Evolutionary conservation across 23 red algal species (phyloP).

Genomic region (Gracilaria gracilis): DNA sequence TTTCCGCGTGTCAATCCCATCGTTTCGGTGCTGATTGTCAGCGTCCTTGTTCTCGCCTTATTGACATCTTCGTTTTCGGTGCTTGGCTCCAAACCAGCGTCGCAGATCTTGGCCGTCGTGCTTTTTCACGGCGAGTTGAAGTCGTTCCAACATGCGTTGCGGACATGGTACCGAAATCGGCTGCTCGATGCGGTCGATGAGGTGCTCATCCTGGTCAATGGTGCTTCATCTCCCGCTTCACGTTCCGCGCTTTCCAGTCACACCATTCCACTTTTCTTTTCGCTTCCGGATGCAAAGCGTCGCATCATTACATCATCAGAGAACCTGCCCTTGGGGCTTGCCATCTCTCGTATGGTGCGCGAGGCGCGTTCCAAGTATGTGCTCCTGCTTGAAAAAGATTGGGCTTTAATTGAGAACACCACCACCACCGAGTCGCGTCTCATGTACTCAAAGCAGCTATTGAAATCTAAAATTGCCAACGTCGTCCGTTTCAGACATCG

Average conservation of each 20-base stretch:
- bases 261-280: constrained; percentile 9
- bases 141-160: constrained; percentile 9
- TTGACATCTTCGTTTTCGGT: background rate
- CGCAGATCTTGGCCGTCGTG: constrained; percentile 36
- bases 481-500: constrained; percentile 54
- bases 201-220: too few relatives aligned
- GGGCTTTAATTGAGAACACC: constrained; percentile 49
- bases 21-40: background rate
- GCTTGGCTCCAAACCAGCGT: background rate
- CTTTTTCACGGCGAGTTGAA: constrained; percentile 60
- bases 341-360: too few relatives aligned
- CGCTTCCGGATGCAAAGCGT: constrained; percentile 13
- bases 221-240: too few relatives aligned
- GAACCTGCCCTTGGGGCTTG: constrained; percentile 47
- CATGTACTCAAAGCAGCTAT: constrained; percentile 15
- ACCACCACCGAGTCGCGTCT: background rate
- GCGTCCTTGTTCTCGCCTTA: background rate
- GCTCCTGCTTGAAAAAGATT: too few relatives aligned
- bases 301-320: background rate
- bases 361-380: constrained; percentile 21
- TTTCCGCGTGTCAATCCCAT: background rate
- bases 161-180: constrained; percentile 35
- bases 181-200: constrained; percentile 45
- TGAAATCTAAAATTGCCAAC: constrained; percentile 10
- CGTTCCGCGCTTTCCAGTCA: background rate